Percentiles rank a stretch among this genome's conserved stretches.
These are phyloP conservation scores for Trichoderma cornu-damae DNA, from an alignment of 2,329 filamentous ascomycete species.

Conservation along the genomic window DNA sequence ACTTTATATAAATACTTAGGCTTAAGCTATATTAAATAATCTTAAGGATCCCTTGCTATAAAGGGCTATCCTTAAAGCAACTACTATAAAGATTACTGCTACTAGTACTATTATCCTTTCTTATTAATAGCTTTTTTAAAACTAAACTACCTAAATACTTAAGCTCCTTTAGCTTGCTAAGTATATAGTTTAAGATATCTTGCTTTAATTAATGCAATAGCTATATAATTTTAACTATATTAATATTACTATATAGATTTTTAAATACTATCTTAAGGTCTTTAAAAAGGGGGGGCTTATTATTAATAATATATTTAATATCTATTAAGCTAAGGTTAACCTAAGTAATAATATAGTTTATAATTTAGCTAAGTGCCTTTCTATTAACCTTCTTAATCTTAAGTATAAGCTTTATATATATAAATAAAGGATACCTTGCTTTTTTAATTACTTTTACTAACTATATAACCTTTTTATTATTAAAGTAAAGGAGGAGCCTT, in stretches of 20 bases:
- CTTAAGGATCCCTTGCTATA: too few relatives aligned
- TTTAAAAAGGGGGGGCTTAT: neutral
- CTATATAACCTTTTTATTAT: neutral
- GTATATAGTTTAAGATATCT: too few relatives aligned
- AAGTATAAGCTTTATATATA: neutral
- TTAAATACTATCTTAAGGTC: neutral
- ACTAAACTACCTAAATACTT: too few relatives aligned
- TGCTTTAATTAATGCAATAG: too few relatives aligned
- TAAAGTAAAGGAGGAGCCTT: neutral
- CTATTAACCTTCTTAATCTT: neutral
- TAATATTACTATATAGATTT: neutral
- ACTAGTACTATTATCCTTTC: too few relatives aligned
- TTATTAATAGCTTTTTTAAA: too few relatives aligned
- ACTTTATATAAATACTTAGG: too few relatives aligned
- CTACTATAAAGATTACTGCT: too few relatives aligned
- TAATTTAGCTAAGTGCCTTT: neutral
- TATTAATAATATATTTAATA: neutral
- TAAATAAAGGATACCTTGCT: neutral
- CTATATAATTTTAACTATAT: too few relatives aligned
- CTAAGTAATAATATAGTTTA: neutral
- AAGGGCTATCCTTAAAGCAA: too few relatives aligned
- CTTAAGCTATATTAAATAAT: too few relatives aligned
- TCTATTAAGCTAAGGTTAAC: neutral
- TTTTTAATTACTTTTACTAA: neutral
- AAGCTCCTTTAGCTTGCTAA: too few relatives aligned